Evolutionary conservation across 202 grass and related monocot species (phyloP).

Genomic region (Bolboschoenoplectus hybrid): DNA sequence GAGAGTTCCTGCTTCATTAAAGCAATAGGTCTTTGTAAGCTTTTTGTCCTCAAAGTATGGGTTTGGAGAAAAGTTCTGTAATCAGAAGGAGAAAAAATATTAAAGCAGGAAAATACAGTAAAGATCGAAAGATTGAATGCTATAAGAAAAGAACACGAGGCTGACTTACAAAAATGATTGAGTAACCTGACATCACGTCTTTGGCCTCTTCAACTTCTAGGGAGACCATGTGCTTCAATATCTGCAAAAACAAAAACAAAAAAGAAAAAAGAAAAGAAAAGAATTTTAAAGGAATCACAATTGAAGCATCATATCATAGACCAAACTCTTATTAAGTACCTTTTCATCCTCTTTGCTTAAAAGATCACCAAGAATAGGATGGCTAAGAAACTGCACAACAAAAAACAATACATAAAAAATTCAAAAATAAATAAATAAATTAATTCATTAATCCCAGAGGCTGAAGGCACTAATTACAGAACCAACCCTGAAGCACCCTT

Average conservation of each 20-base stretch:
- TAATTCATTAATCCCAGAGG: background rate
- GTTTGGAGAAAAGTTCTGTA: slow-evolving; percentile 81
- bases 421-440: background rate
- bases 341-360: slow-evolving; percentile 90
- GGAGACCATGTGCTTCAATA: slow-evolving; percentile 83
- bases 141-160: slow-evolving; percentile 28
- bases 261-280: slow-evolving; percentile 19
- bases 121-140: background rate
- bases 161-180: slow-evolving; percentile 77
- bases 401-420: slow-evolving; percentile 19
- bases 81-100: slow-evolving; percentile 34
- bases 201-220: slow-evolving; percentile 93
- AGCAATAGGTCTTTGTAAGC: slow-evolving; percentile 82
- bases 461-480: background rate
- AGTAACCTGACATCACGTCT: slow-evolving; percentile 82
- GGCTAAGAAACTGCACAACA: slow-evolving; percentile 77
- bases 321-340: slow-evolving; percentile 50
- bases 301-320: slow-evolving; percentile 27
- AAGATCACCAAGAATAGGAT: slow-evolving; percentile 82
- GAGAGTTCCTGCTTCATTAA: slow-evolving; percentile 80
- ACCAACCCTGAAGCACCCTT: background rate
- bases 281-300: background rate
- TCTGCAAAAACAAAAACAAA: slow-evolving; percentile 47
- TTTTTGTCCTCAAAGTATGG: slow-evolving; percentile 81
- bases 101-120: slow-evolving; percentile 13